Evolutionary conservation across 257 asterid species (phyloP).

Genomic region (Solanum habrochaites): DNA sequence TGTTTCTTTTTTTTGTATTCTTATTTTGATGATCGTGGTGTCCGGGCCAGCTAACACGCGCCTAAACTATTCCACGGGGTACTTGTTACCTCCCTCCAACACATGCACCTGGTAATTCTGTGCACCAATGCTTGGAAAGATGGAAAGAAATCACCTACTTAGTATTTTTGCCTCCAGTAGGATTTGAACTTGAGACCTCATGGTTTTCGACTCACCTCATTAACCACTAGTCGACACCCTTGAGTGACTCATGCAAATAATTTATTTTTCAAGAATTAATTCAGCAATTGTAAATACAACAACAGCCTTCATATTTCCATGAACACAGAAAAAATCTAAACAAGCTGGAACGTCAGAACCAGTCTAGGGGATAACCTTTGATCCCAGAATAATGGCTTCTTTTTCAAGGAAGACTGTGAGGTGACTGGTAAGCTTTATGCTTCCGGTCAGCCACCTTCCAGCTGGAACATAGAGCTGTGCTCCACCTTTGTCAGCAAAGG

Average conservation of each 20-base stretch:
- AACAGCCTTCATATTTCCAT: background rate
- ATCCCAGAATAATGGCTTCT: conserved; percentile 61
- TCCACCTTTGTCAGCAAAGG: conserved; percentile 77
- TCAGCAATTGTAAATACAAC: background rate
- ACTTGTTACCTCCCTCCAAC: background rate
- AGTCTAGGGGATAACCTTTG: conserved; percentile 33
- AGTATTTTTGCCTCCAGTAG: background rate
- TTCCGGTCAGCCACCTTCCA: conserved; percentile 67
- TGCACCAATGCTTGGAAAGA: background rate
- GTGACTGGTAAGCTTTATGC: conserved; percentile 74
- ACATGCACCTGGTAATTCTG: background rate
- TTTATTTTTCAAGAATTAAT: background rate
- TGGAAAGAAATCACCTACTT: background rate
- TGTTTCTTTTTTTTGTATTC: too few species aligned
- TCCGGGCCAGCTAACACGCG: background rate
- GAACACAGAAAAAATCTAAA: background rate
- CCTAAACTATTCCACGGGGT: background rate
- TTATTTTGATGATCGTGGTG: background rate
- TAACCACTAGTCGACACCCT: background rate
- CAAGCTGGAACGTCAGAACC: background rate
- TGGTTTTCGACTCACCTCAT: background rate
- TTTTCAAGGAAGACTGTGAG: conserved; percentile 75
- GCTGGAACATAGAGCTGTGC: conserved; percentile 80
- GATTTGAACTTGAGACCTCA: background rate
- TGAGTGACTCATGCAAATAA: background rate